Evolutionary conservation across 2,329 filamentous ascomycete genomes (phyloP).

Genomic region (Epichloe gansuensis): DNA sequence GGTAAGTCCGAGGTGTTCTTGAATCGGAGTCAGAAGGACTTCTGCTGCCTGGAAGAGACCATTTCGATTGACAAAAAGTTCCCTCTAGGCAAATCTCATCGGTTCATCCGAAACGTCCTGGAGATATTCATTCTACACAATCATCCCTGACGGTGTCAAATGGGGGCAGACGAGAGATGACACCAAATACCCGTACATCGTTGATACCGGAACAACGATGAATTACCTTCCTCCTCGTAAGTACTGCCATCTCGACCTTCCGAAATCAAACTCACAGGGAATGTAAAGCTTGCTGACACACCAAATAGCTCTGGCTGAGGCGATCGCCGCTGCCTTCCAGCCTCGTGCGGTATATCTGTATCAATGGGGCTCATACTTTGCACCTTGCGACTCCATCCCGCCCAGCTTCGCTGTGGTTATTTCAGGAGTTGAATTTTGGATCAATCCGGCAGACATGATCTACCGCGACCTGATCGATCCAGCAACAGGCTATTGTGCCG

Average conservation of each 20-base stretch:
- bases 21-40: neutral
- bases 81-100: slow-evolving; percentile 29
- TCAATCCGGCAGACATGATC: slow-evolving; percentile 36
- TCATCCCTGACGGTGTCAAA: slow-evolving; percentile 34
- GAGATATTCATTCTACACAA: slow-evolving; percentile 39
- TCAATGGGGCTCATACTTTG: slow-evolving; percentile 36
- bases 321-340: slow-evolving; percentile 33
- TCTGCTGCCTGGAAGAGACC: neutral
- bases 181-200: slow-evolving; percentile 34
- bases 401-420: slow-evolving; percentile 34
- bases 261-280: neutral
- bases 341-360: slow-evolving; percentile 34
- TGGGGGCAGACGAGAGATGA: slow-evolving; percentile 29
- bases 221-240: slow-evolving; percentile 36
- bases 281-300: neutral
- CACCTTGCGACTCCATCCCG: slow-evolving; percentile 32
- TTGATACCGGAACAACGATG: slow-evolving; percentile 40
- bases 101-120: slow-evolving; percentile 25
- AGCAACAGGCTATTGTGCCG: slow-evolving; percentile 33
- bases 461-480: slow-evolving; percentile 30
- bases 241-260: slow-evolving; percentile 8
- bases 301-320: slow-evolving; percentile 30
- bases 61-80: neutral
- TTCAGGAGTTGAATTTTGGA: slow-evolving; percentile 28
- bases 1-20: slow-evolving; percentile 18